Conservation (phyloP, 768 basidiomycete species). For the Hericium rajendrae region DNA sequence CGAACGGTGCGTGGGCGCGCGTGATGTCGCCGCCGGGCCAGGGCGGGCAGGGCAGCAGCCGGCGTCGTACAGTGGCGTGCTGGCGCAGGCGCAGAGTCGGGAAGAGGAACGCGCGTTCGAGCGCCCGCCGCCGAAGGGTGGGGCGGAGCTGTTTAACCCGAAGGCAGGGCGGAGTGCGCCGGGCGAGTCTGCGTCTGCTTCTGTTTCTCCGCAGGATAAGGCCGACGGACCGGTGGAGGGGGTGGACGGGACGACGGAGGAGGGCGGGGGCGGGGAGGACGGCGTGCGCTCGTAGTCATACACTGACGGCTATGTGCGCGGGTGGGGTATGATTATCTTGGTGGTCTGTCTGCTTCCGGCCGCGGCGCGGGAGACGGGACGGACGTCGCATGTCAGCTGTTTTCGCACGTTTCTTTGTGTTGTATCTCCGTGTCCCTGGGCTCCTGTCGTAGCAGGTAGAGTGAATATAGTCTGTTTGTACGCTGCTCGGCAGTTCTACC, state of each 20-base stretch:
- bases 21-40: constrained; percentile 28
- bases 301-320: neutral
- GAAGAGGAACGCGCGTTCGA: constrained; percentile 39
- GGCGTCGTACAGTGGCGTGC: constrained; percentile 16
- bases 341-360: constrained; percentile 2
- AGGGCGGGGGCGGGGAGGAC: neutral
- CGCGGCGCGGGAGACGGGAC: too few species aligned
- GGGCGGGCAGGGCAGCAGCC: constrained; percentile 3
- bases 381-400: neutral
- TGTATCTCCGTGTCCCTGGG: neutral
- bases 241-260: constrained; percentile 7
- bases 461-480: neutral
- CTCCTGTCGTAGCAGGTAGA: neutral
- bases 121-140: constrained; percentile 38
- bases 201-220: neutral
- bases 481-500: neutral
- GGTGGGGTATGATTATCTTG: neutral
- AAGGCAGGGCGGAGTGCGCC: constrained; percentile 14
- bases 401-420: neutral
- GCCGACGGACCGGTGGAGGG: constrained; percentile 5
- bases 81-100: constrained; percentile 19
- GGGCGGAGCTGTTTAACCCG: constrained; percentile 28
- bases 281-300: neutral
- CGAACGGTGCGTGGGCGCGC: constrained; percentile 66
- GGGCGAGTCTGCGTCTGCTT: neutral